phyloP scores from a whole-genome alignment of 768 basidiomycete species.

The Phanerochaete sordida region DNA sequence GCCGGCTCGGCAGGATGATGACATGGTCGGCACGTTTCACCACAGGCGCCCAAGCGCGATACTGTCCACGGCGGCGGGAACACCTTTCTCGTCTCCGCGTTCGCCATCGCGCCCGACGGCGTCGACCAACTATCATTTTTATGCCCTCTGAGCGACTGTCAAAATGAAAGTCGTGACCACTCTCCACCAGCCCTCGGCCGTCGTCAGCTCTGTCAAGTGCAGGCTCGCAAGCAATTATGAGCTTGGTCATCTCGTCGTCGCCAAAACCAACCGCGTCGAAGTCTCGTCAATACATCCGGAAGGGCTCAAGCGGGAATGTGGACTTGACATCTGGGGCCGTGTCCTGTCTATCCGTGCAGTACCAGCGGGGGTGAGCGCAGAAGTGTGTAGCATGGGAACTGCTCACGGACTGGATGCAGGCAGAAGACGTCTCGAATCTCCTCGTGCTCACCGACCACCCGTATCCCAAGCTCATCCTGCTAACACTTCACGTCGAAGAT shows the following conservation, averaged over 20 bases:
- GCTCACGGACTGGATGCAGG: conserved; percentile 6
- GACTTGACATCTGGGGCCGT: conserved; percentile 67
- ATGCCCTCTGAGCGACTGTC: no score
- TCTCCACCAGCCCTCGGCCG: conserved; percentile 74
- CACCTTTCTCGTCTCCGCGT: no score
- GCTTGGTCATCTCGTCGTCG: conserved; percentile 64
- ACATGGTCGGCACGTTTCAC: not conserved
- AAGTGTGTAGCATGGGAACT: not conserved
- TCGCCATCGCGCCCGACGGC: no score
- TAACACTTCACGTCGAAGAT: conserved; percentile 43
- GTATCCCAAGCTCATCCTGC: conserved; percentile 65
- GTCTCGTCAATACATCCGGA: conserved; percentile 61
- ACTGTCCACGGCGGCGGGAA: no score
- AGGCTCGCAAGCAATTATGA: conserved; percentile 44
- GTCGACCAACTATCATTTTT: not conserved
- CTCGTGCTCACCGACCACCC: conserved; percentile 75
- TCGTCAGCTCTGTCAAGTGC: conserved; percentile 67
- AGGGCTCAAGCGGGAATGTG: conserved; percentile 55
- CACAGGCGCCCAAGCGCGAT: not conserved
- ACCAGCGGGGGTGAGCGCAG: conserved; percentile 45
- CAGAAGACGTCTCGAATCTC: conserved; percentile 39
- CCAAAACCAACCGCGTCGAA: conserved; percentile 63
- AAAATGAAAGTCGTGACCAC: conserved; percentile 63
- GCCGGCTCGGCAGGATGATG: not conserved
- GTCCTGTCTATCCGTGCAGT: conserved; percentile 54